Base-by-base conservation (phyloP, 768 basidiomycete species). In the Boletus reticulatus region DNA sequence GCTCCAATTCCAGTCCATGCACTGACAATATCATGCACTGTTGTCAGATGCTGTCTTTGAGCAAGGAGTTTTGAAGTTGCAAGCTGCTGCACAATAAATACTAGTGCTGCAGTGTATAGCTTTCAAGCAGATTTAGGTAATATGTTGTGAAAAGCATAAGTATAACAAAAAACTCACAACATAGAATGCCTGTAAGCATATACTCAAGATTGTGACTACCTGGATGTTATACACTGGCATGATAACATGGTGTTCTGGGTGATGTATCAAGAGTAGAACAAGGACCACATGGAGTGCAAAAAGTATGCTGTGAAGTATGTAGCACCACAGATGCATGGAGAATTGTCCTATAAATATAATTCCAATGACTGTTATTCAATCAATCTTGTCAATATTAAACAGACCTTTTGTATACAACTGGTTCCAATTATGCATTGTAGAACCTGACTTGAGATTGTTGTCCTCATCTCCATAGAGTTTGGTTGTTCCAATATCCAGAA, bases 1-100 rank as follows among this genome's bases (percentile, higher is more conserved):
- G 60, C 50, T 11, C 67, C 67, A 46, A 62, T 53, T 0, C 68
- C 63, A 16, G 48, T 49, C 67, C 67, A 68, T 14, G 68, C 63
- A 4, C 41, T 36, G 20, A 49, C 6, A 14, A 50, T 37, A 42
- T 67, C 67, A 47, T 67, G 64, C 1, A 62, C 45, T 27, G 50
- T 37, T 31, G 67, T 67, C 6, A 68, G 2, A 4, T 56, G 55
- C n/a, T 65, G 57, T 1, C 36, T 20, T 10, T 52, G 29, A 9
- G 38, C 37, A 17, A 65, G 29, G 0, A 56, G 34, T 2, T 22
- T 34, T 11, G 41, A 50, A 10, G 56, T 34, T 10, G 65, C 55
- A 19, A 65, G 55, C 16, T 56, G 55, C 22, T 69, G 67, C 20
- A 56, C 59, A 2, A 67, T 14, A 27, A 59, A 62, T 8, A 67